Evolutionary conservation across 2,329 filamentous ascomycete genomes (phyloP), one percentile per base, ranked within the genome.

Genomic region (Cordyceps cicadae): DNA sequence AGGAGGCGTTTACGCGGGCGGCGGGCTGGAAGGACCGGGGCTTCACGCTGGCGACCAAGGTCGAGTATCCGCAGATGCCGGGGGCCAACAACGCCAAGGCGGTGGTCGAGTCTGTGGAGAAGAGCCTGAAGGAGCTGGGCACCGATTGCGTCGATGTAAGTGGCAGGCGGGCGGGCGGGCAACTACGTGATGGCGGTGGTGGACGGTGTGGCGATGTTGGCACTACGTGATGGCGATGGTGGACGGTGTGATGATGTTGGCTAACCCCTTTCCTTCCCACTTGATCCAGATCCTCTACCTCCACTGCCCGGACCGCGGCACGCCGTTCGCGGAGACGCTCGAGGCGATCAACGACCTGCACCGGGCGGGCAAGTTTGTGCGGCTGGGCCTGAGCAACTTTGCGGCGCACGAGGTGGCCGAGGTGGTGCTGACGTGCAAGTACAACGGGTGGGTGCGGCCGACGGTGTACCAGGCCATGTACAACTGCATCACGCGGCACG

Each of bases 381-480:
- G 84, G 56, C 77, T 96, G 14, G 92, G 90, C 2, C 75, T 97
- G 62, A 89, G 85, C 67, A 96, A 96, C 75, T 96, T 87, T 71
- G 89, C 91, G 0, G 87, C 91, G 0, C 94, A 88, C 70, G 92
- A 96, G 71, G 89, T 96, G 11, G 91, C 91, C 0, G 92, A 96
- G 75, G 83, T 95, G 11, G 87, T 88, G 61, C 83, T 90, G 72
- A 87, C 86, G 45, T 93, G 89, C 79, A 87, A 87, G 67, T 85
- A 88, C 74, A 87, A 89, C 68, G 83, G 84, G 63, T 95, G 89
- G 89, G 88, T 95, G 17, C 83, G 87, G 45, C 91, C 91, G 1
- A 91, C 88, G 0, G 85, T 95, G 60, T 96, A 90, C 74, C 90
- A 94, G 74, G 92, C 81, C 67, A 93, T 95, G 89, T 93, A 93